phyloP scores from a whole-genome alignment of 1,139 yeast genomes.

The Groenewaldozyma auringiensis region DNA sequence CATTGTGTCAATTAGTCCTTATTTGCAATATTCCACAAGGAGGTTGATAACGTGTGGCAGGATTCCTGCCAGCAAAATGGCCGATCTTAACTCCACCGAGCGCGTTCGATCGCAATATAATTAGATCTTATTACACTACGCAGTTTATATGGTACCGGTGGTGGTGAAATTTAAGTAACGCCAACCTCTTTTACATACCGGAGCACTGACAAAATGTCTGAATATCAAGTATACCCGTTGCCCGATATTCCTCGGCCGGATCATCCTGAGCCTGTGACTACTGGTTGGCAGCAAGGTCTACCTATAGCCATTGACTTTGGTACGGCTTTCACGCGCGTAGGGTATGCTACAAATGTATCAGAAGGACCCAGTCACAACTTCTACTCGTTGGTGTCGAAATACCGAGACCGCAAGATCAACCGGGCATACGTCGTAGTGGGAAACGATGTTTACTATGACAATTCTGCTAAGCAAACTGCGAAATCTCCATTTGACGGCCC shows the following conservation, averaged over 20 bases:
- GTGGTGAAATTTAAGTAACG: too few relatives aligned
- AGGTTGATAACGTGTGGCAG: too few relatives aligned
- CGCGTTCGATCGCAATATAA: too few relatives aligned
- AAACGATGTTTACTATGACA: constrained; percentile 68
- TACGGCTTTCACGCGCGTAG: constrained; percentile 59
- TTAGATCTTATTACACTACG: too few relatives aligned
- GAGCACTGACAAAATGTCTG: too few relatives aligned
- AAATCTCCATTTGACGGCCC: constrained; percentile 84
- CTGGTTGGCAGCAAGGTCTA: constrained; percentile 43
- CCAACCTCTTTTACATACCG: too few relatives aligned
- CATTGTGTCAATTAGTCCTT: too few relatives aligned
- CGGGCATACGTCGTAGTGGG: constrained; percentile 70
- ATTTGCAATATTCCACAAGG: too few relatives aligned
- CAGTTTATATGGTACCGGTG: too few relatives aligned
- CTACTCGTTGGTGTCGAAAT: constrained; percentile 63
- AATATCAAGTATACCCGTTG: constrained; percentile 36
- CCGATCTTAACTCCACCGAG: too few relatives aligned
- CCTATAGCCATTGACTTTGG: constrained; percentile 75
- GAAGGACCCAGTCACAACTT: constrained; percentile 55
- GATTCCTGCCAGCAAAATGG: too few relatives aligned
- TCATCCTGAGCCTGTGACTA: constrained; percentile 44
- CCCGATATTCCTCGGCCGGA: constrained; percentile 34
- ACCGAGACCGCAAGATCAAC: constrained; percentile 66
- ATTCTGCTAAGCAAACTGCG: constrained; percentile 57
- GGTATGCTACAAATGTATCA: constrained; percentile 46